Evolutionary conservation across 208 protist genomes (phyloP).

Genomic region (Tritrichomonas foetus): DNA sequence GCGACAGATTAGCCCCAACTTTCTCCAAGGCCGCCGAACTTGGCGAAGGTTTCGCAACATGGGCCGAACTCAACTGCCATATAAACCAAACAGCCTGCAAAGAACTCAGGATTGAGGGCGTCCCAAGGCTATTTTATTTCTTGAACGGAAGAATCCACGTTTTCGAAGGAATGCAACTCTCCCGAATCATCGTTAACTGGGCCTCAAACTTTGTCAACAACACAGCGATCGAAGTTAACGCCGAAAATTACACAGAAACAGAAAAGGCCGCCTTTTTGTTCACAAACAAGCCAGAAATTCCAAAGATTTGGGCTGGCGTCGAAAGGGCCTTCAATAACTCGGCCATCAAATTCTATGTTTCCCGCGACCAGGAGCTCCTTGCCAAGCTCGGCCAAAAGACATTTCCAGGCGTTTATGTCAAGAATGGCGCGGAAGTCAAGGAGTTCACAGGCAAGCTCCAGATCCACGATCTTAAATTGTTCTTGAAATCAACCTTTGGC

Average conservation of each 20-base stretch:
- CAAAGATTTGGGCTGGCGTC: not conserved
- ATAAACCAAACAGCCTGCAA: not conserved
- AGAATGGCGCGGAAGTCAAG: not conserved
- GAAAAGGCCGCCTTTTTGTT: constrained; percentile 12
- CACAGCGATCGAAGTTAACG: not conserved
- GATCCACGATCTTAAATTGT: not conserved
- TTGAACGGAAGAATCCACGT: not conserved
- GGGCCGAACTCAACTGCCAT: not conserved
- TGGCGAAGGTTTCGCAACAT: not conserved
- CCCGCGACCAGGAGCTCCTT: not conserved
- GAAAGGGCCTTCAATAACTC: not conserved
- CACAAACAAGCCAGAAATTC: not conserved
- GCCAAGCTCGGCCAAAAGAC: not conserved
- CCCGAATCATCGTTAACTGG: not conserved
- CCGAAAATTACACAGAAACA: not conserved
- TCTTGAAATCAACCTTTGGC: not conserved
- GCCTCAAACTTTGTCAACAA: not conserved
- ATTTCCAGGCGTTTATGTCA: not conserved
- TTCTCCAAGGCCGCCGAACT: not conserved
- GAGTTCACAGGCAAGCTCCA: not conserved
- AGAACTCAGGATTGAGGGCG: not conserved
- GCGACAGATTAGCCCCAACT: not conserved
- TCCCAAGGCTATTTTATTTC: not conserved
- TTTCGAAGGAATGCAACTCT: not conserved
- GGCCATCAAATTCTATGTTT: not conserved